Conservation (phyloP, 495 filamentous ascomycete species). For the Penicillium herquei region DNA sequence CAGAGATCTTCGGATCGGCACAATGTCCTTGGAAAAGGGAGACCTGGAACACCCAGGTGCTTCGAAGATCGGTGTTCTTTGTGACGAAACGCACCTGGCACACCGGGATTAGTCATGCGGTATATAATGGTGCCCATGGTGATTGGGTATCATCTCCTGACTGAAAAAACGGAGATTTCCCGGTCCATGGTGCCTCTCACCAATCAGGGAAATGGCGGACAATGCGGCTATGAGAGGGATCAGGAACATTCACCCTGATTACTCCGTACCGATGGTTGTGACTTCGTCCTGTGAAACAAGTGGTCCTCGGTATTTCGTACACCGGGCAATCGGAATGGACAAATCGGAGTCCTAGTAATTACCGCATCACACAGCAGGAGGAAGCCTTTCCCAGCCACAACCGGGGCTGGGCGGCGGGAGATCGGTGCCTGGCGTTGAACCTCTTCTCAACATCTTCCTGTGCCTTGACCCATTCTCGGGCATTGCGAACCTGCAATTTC, state of each 20-base stretch:
- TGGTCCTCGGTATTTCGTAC: background rate
- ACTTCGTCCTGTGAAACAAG: too few species aligned
- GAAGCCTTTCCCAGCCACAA: constrained; percentile 15
- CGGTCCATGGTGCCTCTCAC: background rate
- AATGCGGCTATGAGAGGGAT: background rate
- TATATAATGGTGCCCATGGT: background rate
- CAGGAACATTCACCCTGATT: background rate
- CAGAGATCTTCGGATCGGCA: constrained; percentile 33
- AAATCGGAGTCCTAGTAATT: constrained; percentile 4
- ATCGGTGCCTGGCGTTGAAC: constrained; percentile 18
- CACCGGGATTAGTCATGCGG: background rate
- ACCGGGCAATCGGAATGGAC: background rate
- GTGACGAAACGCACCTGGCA: constrained; percentile 24
- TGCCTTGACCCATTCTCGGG: too few species aligned
- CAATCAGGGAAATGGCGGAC: constrained; percentile 1
- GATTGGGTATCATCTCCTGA: background rate
- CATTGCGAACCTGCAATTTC: too few species aligned
- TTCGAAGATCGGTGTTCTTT: background rate
- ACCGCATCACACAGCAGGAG: background rate
- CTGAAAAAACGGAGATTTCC: constrained; percentile 1
- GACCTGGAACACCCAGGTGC: background rate
- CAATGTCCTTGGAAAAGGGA: constrained; percentile 12
- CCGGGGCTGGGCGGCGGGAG: constrained; percentile 20
- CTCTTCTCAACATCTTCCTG: background rate
- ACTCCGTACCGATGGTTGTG: background rate